Base-by-base conservation (phyloP, 352 stramenopile genomes). In the Phytophthora kernoviae region DNA sequence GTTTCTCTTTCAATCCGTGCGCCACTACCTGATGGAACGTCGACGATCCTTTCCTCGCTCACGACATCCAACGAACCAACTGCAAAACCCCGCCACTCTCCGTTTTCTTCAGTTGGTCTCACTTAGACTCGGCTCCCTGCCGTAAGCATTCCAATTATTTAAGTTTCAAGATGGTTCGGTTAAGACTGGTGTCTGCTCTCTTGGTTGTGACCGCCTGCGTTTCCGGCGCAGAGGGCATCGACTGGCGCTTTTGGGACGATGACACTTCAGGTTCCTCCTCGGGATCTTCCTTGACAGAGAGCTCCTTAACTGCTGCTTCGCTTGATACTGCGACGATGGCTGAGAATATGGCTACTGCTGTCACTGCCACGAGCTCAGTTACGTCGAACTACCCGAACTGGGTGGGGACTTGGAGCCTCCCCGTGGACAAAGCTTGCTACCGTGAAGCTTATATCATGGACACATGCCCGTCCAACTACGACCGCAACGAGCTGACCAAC, bases 401-500 rank as follows among this genome's bases (percentile, higher is more conserved):
- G 76, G 68, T 86, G 10, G 73, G 73, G n/a, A 48, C 58, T 11
- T 75, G 55, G 68, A 75, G 5, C 43, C 59, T 57, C 20, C 58
- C 61, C 0, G 18, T 55, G 1, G 65, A 73, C 41, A 56, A 54
- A 2, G 47, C 65, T 8, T 73, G 65, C 33, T 73, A 73, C 24
- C 58, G 65, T 47, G 30, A 70, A 62, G 73, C 65, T 10, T 62
- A 80, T 34, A 51, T 77, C 8, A 72, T 73, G 52, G 56, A 68
- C 42, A 61, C 47, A 4, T 85, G 75, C 34, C 65, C 72, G 1
- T 24, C 42, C 4, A 77, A 77, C 20, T 87, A 79, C 59, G 68
- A 78, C 39, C 64, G 64, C 7, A 80, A 69, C n/a, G 72, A 85
- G 34, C 62, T 71, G 0, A 68, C 76, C 46, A 63, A 73, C 11